A percentile compares a stretch with the other conserved stretches of the same genome.
Conservation (phyloP, 495 filamentous ascomycete genomes). For the Talaromyces liani region DNA sequence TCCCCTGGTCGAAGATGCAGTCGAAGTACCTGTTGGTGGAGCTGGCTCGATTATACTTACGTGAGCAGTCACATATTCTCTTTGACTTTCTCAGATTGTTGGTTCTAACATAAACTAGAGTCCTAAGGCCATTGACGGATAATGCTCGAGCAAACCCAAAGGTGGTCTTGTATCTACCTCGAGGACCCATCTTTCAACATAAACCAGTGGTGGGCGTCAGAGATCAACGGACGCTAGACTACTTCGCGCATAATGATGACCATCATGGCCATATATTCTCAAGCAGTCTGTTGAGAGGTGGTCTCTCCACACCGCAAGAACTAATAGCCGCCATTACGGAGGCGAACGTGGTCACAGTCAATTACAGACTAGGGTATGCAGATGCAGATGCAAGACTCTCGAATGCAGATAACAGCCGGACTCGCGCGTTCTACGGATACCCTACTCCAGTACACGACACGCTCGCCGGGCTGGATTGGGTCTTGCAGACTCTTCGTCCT, state of each 20-base stretch:
- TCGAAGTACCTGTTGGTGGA: conserved; percentile 24
- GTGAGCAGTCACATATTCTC: conserved; percentile 11
- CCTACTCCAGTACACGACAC: conserved; percentile 38
- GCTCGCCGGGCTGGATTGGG: conserved; percentile 33
- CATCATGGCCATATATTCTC: not conserved
- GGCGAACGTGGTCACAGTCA: conserved; percentile 32
- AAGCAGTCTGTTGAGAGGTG: not conserved
- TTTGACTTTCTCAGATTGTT: not conserved
- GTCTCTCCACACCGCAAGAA: conserved; percentile 12
- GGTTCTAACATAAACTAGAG: conserved; percentile 13
- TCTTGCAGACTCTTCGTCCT: conserved; percentile 22
- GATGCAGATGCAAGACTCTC: conserved; percentile 10
- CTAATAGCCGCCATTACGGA: conserved; percentile 21
- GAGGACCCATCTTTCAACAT: conserved; percentile 26
- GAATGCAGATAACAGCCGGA: not conserved
- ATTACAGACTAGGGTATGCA: conserved; percentile 38
- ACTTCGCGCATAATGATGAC: conserved; percentile 27
- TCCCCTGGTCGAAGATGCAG: conserved; percentile 4
- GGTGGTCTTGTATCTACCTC: conserved; percentile 32
- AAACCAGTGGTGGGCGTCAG: not conserved
- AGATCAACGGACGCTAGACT: conserved; percentile 8
- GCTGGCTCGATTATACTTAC: conserved; percentile 25
- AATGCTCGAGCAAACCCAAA: conserved; percentile 9
- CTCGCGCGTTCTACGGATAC: conserved; percentile 18
- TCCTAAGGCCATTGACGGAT: conserved; percentile 17